Percentiles rank a stretch among this genome's conserved stretches.
These are phyloP conservation scores for Basidiobolus meristosporus DNA, from an alignment of 371 early-diverging fungal species.

Conservation along the genomic window DNA sequence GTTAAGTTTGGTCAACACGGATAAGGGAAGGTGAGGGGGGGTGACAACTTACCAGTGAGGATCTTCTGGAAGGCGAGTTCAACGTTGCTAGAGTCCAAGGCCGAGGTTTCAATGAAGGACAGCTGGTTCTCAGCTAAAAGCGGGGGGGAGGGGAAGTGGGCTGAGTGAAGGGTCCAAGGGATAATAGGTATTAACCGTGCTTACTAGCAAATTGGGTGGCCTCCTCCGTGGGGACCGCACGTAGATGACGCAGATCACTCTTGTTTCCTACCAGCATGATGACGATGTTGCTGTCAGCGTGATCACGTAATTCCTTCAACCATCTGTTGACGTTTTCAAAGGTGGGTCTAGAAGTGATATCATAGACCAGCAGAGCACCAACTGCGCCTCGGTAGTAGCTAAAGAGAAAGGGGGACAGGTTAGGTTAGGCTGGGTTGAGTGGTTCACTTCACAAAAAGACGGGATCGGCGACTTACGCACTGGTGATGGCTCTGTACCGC, in stretches of 20 bases:
- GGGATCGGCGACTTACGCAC: conserved; percentile 80
- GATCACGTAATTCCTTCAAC: conserved; percentile 96
- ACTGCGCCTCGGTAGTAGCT: conserved; percentile 99
- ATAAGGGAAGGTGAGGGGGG: too few species aligned
- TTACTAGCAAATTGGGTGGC: conserved; percentile 91
- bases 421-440: too few species aligned
- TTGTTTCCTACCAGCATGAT: conserved; percentile 99
- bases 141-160: not conserved
- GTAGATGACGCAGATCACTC: conserved; percentile 89
- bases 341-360: conserved; percentile 89
- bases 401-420: too few species aligned
- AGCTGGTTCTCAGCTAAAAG: conserved; percentile 26
- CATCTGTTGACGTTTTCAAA: conserved; percentile 93
- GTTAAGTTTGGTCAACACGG: too few species aligned
- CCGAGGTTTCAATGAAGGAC: conserved; percentile 54
- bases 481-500: conserved; percentile 78
- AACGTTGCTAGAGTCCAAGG: conserved; percentile 46
- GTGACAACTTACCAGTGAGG: conserved; percentile 19
- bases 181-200: too few species aligned
- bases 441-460: too few species aligned
- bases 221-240: conserved; percentile 92
- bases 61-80: conserved; percentile 45
- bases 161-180: not conserved
- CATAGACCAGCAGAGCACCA: conserved; percentile 97
- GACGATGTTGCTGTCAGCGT: conserved; percentile 94